These are phyloP conservation scores for Kentomonas sorsogonicus DNA, from an alignment of 208 protist genomes.

Conservation along the genomic window DNA sequence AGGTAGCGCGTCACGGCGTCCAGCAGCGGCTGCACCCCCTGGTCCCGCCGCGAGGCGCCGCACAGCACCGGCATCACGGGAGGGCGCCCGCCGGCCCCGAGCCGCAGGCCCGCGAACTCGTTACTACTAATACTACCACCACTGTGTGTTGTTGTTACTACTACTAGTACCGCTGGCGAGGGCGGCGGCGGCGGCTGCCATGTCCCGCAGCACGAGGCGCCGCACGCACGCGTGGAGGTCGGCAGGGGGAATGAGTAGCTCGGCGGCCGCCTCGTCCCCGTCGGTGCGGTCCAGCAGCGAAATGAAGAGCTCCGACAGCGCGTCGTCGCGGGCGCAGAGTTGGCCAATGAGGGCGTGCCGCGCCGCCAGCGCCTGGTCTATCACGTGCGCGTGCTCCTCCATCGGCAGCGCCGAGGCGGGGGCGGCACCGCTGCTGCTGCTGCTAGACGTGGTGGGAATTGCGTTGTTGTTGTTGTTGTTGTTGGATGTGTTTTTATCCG, in stretches of 20 bases:
- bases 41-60: constrained; percentile 86
- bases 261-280: constrained; percentile 63
- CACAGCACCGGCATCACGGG: constrained; percentile 83
- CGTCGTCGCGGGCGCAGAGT: constrained; percentile 65
- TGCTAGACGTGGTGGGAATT: constrained; percentile 10
- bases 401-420: neutral
- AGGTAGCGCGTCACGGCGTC: constrained; percentile 89
- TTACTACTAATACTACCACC: too few species aligned
- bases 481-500: too few species aligned
- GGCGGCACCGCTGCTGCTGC: neutral
- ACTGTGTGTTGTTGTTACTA: constrained; percentile 10
- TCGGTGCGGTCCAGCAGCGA: constrained; percentile 52
- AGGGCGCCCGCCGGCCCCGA: constrained; percentile 8
- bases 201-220: constrained; percentile 33
- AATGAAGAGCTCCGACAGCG: constrained; percentile 65
- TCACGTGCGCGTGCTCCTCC: constrained; percentile 38
- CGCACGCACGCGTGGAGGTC: constrained; percentile 60
- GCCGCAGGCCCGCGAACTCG: too few species aligned
- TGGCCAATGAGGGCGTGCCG: constrained; percentile 53
- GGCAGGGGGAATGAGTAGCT: constrained; percentile 43
- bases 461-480: too few species aligned
- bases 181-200: constrained; percentile 13
- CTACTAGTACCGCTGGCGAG: constrained; percentile 10
- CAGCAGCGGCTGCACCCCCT: constrained; percentile 90
- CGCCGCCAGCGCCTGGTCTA: constrained; percentile 22